These are phyloP conservation scores for Cerioporus squamosus DNA, from an alignment of 1,284 basidiomycete species.

Conservation along the genomic window DNA sequence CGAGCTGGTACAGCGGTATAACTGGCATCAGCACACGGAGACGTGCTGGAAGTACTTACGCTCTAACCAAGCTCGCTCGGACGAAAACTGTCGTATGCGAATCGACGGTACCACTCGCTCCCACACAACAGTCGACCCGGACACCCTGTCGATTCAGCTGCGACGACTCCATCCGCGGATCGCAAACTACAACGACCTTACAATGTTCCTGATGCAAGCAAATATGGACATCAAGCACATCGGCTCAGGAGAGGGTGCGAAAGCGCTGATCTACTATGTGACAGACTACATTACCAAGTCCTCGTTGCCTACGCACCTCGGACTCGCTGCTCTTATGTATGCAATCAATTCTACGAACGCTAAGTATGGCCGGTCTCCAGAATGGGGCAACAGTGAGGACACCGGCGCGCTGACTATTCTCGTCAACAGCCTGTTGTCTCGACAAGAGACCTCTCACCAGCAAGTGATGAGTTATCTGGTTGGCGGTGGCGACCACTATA, in stretches of 20 bases:
- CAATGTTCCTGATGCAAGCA: slow-evolving; percentile 24
- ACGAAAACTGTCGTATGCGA: slow-evolving; percentile 11
- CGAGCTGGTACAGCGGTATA: slow-evolving; percentile 11
- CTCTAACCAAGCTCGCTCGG: not conserved
- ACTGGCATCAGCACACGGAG: slow-evolving; percentile 20
- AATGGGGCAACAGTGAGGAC: no score
- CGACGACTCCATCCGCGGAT: slow-evolving; percentile 15
- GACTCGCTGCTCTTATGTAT: not conserved
- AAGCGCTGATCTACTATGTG: slow-evolving; percentile 24
- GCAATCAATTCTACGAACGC: not conserved
- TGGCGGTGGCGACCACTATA: no score
- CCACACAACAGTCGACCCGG: slow-evolving; percentile 1
- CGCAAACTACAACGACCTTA: slow-evolving; percentile 13
- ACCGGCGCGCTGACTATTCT: not conserved
- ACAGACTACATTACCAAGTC: slow-evolving; percentile 10
- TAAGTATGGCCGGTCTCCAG: not conserved
- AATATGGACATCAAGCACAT: slow-evolving; percentile 40
- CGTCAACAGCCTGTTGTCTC: slow-evolving; percentile 1
- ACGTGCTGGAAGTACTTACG: slow-evolving; percentile 24
- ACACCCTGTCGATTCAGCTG: slow-evolving; percentile 5
- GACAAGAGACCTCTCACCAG: no score
- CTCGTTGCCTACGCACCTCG: not conserved
- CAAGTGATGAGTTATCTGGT: no score
- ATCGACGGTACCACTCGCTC: not conserved
- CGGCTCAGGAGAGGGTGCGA: slow-evolving; percentile 34